These are phyloP conservation scores for Fraxinus greggii DNA, from an alignment of 305 asterid genomes.

Conservation along the genomic window DNA sequence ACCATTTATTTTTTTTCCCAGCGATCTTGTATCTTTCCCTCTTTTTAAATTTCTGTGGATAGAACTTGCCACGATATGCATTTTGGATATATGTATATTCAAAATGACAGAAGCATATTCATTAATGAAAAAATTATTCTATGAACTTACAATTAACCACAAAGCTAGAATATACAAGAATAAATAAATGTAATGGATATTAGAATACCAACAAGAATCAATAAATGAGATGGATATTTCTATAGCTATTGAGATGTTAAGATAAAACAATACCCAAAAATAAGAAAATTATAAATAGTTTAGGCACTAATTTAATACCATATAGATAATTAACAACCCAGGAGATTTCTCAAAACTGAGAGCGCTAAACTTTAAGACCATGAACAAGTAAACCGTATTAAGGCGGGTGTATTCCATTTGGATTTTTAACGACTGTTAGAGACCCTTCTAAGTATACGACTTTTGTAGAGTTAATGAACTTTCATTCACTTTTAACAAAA, in stretches of 20 bases:
- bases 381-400: background rate
- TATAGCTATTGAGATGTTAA: background rate
- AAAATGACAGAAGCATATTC: background rate
- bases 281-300: background rate
- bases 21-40: background rate
- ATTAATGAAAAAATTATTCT: background rate
- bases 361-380: background rate
- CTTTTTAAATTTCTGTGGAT: background rate
- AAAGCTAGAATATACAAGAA: background rate
- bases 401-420: background rate
- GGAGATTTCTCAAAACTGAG: background rate
- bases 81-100: conserved; percentile 4
- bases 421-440: no score
- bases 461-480: background rate
- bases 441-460: background rate
- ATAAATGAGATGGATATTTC: background rate
- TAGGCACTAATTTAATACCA: background rate
- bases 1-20: conserved; percentile 20
- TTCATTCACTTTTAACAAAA: no score
- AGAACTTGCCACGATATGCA: conserved; percentile 4
- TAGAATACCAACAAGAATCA: background rate
- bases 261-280: background rate
- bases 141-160: background rate
- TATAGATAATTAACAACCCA: background rate
- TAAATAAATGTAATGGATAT: background rate